These are phyloP conservation scores for Coniochaeta sp. DNA, from an alignment of 2,329 filamentous ascomycete genomes.

Conservation along the genomic window DNA sequence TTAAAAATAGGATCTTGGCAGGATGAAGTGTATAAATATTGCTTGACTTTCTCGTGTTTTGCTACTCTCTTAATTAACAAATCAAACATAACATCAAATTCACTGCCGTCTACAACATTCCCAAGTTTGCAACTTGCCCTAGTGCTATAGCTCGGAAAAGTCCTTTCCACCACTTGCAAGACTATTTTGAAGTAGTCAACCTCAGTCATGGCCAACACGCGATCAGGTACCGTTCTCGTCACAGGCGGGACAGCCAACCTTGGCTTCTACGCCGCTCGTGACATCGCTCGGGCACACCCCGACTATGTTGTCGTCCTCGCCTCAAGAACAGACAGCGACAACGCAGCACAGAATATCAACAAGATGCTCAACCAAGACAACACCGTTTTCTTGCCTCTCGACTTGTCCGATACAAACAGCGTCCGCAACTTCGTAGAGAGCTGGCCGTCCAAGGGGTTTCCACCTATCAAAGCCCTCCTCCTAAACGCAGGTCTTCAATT, in stretches of 20 bases:
- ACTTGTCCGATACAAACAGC: conserved; percentile 29
- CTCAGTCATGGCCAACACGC: background rate
- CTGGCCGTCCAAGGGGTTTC: conserved; percentile 24
- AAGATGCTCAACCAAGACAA: conserved; percentile 29
- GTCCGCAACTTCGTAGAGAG: conserved; percentile 31
- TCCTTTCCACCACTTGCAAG: background rate
- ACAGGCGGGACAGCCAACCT: conserved; percentile 37
- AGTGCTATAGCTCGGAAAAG: background rate
- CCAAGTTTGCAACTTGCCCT: background rate
- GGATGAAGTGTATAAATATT: background rate
- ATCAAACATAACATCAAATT: no score
- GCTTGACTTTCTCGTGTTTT: no score
- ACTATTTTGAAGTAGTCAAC: background rate
- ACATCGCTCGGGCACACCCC: conserved; percentile 30
- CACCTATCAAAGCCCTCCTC: conserved; percentile 35
- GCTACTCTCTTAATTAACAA: no score
- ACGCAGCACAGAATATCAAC: conserved; percentile 34
- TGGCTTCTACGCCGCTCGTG: conserved; percentile 31
- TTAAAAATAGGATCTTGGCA: no score
- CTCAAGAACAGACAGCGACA: conserved; percentile 32
- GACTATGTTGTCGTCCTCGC: conserved; percentile 32
- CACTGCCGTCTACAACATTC: no score
- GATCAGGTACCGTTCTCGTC: conserved; percentile 18
- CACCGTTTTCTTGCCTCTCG: conserved; percentile 31
- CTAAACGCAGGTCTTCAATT: conserved; percentile 41